phyloP scores from a whole-genome alignment of 495 filamentous ascomycete genomes.

The Xylaria intraflava region DNA sequence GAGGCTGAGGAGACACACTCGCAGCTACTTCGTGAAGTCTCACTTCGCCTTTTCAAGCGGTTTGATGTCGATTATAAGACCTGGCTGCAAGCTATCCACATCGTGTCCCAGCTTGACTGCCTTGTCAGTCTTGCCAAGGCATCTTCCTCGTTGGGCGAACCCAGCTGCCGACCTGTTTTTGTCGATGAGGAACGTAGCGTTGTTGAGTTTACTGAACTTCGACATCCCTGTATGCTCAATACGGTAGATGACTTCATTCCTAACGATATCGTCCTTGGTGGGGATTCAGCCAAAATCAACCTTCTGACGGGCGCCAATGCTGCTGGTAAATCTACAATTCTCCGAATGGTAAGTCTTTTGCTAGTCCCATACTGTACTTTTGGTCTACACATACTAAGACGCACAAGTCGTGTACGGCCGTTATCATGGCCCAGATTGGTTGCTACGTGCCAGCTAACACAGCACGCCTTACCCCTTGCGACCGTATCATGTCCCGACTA shows the following conservation, averaged over 20 bases:
- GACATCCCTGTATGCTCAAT: slow-evolving; percentile 88
- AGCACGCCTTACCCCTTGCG: slow-evolving; percentile 82
- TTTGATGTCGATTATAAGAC: slow-evolving; percentile 81
- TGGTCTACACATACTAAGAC: slow-evolving; percentile 14
- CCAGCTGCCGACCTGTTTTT: slow-evolving; percentile 82
- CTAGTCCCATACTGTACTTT: background rate
- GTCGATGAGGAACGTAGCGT: slow-evolving; percentile 77
- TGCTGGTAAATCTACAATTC: slow-evolving; percentile 95
- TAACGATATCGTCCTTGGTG: slow-evolving; percentile 87
- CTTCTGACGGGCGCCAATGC: slow-evolving; percentile 95
- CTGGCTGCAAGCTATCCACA: slow-evolving; percentile 84
- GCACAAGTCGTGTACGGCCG: slow-evolving; percentile 68
- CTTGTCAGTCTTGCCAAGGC: slow-evolving; percentile 87
- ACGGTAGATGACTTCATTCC: slow-evolving; percentile 93
- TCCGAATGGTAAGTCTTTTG: slow-evolving; percentile 70
- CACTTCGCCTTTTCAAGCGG: slow-evolving; percentile 71
- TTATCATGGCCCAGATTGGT: slow-evolving; percentile 98
- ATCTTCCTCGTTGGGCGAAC: slow-evolving; percentile 72
- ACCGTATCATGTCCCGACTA: slow-evolving; percentile 98
- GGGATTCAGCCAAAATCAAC: slow-evolving; percentile 72
- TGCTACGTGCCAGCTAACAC: slow-evolving; percentile 83
- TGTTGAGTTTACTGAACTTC: slow-evolving; percentile 83
- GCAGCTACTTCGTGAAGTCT: slow-evolving; percentile 85
- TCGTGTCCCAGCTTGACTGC: slow-evolving; percentile 90
- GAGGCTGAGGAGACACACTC: slow-evolving; percentile 92